Percentiles rank a stretch among this genome's conserved stretches.
Conservation (phyloP, 345 rosid species). For the Limnanthes douglasii region DNA sequence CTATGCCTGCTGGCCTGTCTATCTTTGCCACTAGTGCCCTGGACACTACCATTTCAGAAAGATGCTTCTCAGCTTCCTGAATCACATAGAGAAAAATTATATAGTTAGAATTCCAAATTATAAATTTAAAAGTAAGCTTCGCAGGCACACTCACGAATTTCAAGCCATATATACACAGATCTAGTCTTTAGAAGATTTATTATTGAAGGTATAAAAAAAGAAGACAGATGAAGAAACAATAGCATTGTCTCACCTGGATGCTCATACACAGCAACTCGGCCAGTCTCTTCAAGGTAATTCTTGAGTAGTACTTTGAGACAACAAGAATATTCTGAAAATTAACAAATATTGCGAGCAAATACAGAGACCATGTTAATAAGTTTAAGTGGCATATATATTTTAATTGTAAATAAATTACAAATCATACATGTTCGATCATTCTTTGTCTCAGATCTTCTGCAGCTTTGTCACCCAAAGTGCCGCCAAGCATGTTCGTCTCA, state of each 20-base stretch:
- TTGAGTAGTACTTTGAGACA: constrained; percentile 86
- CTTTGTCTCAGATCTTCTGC: constrained; percentile 86
- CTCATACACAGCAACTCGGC: constrained; percentile 83
- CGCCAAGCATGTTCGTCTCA: constrained; percentile 76
- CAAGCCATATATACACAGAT: no score
- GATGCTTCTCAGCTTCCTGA: constrained; percentile 92
- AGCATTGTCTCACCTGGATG: constrained; percentile 32
- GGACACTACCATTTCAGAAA: constrained; percentile 97
- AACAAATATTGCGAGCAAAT: background rate
- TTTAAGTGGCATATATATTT: no score
- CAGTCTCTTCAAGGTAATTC: constrained; percentile 77
- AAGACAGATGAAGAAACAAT: background rate
- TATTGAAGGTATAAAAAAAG: no score
- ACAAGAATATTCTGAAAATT: constrained; percentile 86
- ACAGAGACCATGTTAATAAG: constrained; percentile 2
- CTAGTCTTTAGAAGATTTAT: no score
- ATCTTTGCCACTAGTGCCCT: constrained; percentile 87
- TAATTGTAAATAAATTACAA: no score
- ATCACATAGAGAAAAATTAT: constrained; percentile 3
- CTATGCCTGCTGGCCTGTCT: constrained; percentile 71
- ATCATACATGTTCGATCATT: constrained; percentile 89
- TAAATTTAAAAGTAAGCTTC: background rate
- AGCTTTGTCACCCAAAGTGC: constrained; percentile 83
- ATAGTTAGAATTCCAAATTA: no score
- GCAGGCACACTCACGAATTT: background rate